phyloP scores from a whole-genome alignment of 2,329 filamentous ascomycete genomes.

The Ilyonectria robusta region DNA sequence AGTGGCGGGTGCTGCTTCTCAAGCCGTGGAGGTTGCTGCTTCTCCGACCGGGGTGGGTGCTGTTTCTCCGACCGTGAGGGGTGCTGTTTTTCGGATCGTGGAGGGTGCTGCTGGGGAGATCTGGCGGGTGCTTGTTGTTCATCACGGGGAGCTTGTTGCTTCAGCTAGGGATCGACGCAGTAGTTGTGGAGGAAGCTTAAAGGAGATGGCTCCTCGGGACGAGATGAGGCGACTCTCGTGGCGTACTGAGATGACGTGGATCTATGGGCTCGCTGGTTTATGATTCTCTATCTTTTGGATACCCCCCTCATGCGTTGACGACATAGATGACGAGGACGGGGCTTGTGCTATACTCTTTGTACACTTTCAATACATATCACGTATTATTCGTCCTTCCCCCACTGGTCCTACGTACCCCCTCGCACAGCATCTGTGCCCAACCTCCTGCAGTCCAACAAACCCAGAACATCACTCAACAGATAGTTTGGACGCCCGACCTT shows the following conservation, averaged over 20 bases:
- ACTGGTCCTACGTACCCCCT: background rate
- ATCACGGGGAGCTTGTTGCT: constrained; percentile 1
- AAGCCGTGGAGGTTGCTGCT: constrained; percentile 26
- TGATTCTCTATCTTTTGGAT: background rate
- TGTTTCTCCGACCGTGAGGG: constrained; percentile 27
- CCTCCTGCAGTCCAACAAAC: too few species aligned
- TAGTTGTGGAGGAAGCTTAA: background rate
- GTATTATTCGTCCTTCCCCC: background rate
- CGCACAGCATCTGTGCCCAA: background rate
- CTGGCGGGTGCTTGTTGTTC: constrained; percentile 19
- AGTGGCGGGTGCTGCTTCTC: constrained; percentile 30
- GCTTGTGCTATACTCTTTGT: background rate
- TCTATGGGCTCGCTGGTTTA: background rate
- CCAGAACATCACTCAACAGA: too few species aligned
- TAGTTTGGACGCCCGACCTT: too few species aligned
- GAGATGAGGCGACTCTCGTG: background rate
- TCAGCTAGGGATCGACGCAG: background rate
- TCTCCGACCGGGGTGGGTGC: constrained; percentile 22
- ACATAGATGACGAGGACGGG: background rate
- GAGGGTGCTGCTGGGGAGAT: constrained; percentile 18
- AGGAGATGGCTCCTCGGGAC: background rate
- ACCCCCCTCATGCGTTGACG: background rate
- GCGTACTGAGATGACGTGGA: background rate
- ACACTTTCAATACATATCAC: background rate
- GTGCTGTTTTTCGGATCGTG: constrained; percentile 27